phyloP scores from a whole-genome alignment of 306 rosid genomes.

The Lotus japonicus region DNA sequence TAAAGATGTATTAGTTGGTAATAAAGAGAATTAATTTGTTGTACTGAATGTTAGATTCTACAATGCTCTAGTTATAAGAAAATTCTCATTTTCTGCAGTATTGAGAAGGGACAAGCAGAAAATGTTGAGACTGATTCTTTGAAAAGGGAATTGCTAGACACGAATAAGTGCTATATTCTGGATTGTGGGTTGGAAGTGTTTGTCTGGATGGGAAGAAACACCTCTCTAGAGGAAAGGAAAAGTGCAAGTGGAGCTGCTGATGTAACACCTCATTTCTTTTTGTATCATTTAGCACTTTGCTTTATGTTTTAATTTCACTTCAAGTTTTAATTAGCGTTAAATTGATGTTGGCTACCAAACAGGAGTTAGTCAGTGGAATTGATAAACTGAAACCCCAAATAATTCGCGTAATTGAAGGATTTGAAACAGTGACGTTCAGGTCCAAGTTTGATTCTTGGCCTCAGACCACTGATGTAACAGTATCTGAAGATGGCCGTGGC shows the following conservation, averaged over 20 bases:
- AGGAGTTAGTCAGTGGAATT: conserved; percentile 54
- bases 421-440: conserved; percentile 84
- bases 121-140: conserved; percentile 60
- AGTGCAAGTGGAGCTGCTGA: conserved; percentile 78
- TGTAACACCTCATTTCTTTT: conserved; percentile 41
- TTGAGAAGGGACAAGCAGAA: conserved; percentile 67
- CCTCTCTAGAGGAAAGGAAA: conserved; percentile 84
- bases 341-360: conserved; percentile 26
- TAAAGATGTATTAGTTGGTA: not conserved
- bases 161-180: conserved; percentile 73
- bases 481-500: conserved; percentile 95
- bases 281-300: conserved; percentile 12
- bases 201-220: conserved; percentile 90
- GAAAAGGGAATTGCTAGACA: conserved; percentile 67
- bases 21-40: not conserved
- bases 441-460: conserved; percentile 93
- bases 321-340: conserved; percentile 17
- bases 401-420: conserved; percentile 90
- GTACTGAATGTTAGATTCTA: conserved; percentile 6
- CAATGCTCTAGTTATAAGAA: conserved; percentile 22
- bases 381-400: conserved; percentile 60
- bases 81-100: conserved; percentile 40
- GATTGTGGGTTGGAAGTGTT: conserved; percentile 88
- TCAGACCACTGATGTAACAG: conserved; percentile 47
- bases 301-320: not conserved